Base-by-base conservation (phyloP, 2,329 filamentous ascomycete genomes). In the Pseudomassariella vexata region DNA sequence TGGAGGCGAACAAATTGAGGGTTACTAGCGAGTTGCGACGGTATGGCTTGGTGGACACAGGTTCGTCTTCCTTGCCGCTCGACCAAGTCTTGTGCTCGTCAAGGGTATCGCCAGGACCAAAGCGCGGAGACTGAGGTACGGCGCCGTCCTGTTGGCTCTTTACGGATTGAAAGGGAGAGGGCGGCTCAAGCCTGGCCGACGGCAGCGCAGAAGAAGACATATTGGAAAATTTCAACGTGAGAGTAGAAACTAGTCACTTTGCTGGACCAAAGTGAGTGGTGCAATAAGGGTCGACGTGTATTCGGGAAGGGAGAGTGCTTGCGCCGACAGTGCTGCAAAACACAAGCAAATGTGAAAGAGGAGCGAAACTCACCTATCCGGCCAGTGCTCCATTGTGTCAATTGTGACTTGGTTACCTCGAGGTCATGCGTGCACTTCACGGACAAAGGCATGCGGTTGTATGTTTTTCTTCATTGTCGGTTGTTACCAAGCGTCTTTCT, bases 361-460 rank as follows among this genome's bases (percentile, higher is more conserved):
- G 24, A 38, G 28, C 43, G 41, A 38, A 33, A 38, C 49, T 48
- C 45, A 53, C 51, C 51, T 48, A 42, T 51, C 42, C 32, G 47
- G 49, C 22, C 39, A 37, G 21, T 41, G 46, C 22, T 48, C 47
- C 51, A 54, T 54, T 49, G 44, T 52, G 19, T 22, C 9, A 18
- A 19, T 30, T 18, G 12, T 8, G 23, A 24, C 21, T 20, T 27
- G 26, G 24, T 15, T 18, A 26, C 24, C 31, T 32, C 30, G 17
- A 34, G 25, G 24, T 12, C 32, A 34, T 34, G 32, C 25, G 32
- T 17, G 20, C 21, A 24, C 22, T 9, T 18, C 15, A 14, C 19
- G 11, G 25, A 34, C 32, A 28, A 28, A 28, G 25, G 31, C 19
- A 5, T n/a, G n/a, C 24, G 15, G 9, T 19, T 20, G 23, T 28